Evolutionary conservation across 495 filamentous ascomycete species (phyloP), one percentile per base, ranked within the genome.

Genomic region (Rhypophila decipiens): DNA sequence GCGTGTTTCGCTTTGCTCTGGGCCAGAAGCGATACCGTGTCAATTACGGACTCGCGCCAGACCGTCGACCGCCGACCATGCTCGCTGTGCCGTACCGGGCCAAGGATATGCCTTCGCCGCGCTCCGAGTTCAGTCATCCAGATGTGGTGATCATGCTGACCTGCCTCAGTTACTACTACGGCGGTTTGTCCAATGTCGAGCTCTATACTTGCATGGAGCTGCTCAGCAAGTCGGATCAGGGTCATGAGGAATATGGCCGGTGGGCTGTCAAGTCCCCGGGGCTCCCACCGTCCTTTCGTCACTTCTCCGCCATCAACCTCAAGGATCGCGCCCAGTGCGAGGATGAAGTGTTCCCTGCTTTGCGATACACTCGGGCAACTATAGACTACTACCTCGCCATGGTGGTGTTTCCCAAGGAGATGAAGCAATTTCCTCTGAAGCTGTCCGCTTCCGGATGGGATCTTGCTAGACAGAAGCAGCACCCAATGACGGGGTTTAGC

Each of bases 41-140:
- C 7, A 73, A 86, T 36, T 88, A 83, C 51, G 84, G 84, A 0
- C 68, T 84, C 24, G 66, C 78, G 53, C 63, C 53, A 0, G 57
- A 44, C 37, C 62, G 79, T 34, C 40, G 36, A 0, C 63, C 65
- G 0, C 47, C 58, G 13, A 77, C 75, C 0, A 66, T 67, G 46
- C 69, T 87, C 1, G 85, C 85, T 3, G 83, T 90, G 0, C 86
- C 87, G 0, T 91, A 77, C 47, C 68, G 77, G n/a, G 78, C 80
- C 1, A 91, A 89, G 51, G 85, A 84, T 41, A 74, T 55, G 18
- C 85, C 84, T 1, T 68, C 82, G 0, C 64, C 70, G 0, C 69
- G 78, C 3, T 77, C 86, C 0, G 86, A 90, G 52, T 89, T 85
- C 60, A 82, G 83, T 29, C 84, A 90, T 51, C 85, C 85, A 0